These are phyloP conservation scores for Pisolithus thermaeus DNA, from an alignment of 1,284 basidiomycete genomes.

Conservation along the genomic window DNA sequence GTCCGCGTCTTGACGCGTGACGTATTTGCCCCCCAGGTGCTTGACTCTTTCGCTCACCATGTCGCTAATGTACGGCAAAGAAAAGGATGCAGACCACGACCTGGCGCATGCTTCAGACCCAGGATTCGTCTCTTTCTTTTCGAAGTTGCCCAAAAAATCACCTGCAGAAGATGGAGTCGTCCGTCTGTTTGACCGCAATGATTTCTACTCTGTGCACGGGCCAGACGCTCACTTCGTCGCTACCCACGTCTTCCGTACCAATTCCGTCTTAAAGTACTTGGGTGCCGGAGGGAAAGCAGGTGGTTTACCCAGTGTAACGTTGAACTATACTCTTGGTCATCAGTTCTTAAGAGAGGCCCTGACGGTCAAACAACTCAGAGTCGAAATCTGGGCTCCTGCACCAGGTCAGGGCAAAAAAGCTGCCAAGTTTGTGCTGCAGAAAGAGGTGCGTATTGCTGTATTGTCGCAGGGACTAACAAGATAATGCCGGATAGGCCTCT, in stretches of 20 bases:
- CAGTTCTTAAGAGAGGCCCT: slow-evolving; percentile 86
- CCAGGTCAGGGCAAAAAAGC: slow-evolving; percentile 70
- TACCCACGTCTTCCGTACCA: slow-evolving; percentile 79
- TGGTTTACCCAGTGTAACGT: slow-evolving; percentile 72
- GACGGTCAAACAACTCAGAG: slow-evolving; percentile 83
- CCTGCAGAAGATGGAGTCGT: slow-evolving; percentile 64
- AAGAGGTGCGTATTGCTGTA: slow-evolving; percentile 51
- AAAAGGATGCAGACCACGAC: slow-evolving; percentile 49
- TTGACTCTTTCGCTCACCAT: slow-evolving; percentile 23
- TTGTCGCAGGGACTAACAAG: neutral
- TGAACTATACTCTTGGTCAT: slow-evolving; percentile 81
- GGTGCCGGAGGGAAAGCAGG: slow-evolving; percentile 52
- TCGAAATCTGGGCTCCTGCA: slow-evolving; percentile 89
- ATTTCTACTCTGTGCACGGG: slow-evolving; percentile 89
- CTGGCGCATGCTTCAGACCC: slow-evolving; percentile 58
- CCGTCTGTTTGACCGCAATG: slow-evolving; percentile 80
- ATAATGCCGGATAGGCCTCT: slow-evolving; percentile 57
- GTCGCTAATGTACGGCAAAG: slow-evolving; percentile 67
- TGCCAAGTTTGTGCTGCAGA: slow-evolving; percentile 68
- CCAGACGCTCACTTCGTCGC: slow-evolving; percentile 87
- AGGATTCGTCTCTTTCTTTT: slow-evolving; percentile 74
- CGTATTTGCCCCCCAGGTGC: neutral
- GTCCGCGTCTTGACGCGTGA: neutral
- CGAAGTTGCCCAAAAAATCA: slow-evolving; percentile 58
- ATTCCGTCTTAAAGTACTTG: slow-evolving; percentile 81